A percentile compares a stretch with the other conserved stretches of the same genome.
phyloP scores from a whole-genome alignment of 2,329 filamentous ascomycete genomes.

The Dothideomycetidae sp. region DNA sequence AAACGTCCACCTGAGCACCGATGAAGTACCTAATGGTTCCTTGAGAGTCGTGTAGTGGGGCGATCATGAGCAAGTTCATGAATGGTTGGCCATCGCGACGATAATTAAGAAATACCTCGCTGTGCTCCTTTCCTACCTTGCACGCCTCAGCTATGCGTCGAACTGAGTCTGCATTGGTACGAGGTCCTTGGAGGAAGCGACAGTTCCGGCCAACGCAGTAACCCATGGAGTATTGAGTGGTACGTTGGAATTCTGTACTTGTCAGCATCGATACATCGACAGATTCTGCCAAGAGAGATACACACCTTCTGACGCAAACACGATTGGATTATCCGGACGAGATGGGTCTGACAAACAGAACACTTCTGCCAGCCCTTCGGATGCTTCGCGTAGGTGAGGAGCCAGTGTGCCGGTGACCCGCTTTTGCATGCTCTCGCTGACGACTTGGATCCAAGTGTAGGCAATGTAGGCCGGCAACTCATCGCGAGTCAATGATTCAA shows the following conservation, averaged over 20 bases:
- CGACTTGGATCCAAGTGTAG: constrained; percentile 52
- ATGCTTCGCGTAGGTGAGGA: constrained; percentile 49
- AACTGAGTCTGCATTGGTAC: constrained; percentile 50
- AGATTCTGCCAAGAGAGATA: background rate
- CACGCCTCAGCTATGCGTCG: constrained; percentile 48
- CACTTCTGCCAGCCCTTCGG: constrained; percentile 60
- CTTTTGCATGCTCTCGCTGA: constrained; percentile 53
- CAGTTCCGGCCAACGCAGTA: constrained; percentile 66
- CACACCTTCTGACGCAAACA: constrained; percentile 60
- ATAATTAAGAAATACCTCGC: constrained; percentile 61
- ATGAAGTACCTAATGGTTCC: constrained; percentile 55
- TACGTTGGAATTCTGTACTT: constrained; percentile 51
- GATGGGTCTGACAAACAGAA: constrained; percentile 67
- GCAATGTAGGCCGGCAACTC: constrained; percentile 61
- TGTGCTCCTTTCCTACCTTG: constrained; percentile 51
- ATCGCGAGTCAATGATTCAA: constrained; percentile 49
- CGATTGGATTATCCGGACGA: constrained; percentile 57
- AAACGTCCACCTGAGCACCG: constrained; percentile 59
- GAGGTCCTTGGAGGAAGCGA: constrained; percentile 62
- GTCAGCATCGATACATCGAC: no score
- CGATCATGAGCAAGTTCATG: constrained; percentile 63
- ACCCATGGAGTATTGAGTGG: constrained; percentile 59
- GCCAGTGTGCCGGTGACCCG: constrained; percentile 55
- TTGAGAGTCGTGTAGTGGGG: constrained; percentile 53
- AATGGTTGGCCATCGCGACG: constrained; percentile 63